Percentiles rank a stretch among this genome's conserved stretches.
phyloP scores from a whole-genome alignment of 169 alveolate species.

The Plasmodium reichenowi region DNA sequence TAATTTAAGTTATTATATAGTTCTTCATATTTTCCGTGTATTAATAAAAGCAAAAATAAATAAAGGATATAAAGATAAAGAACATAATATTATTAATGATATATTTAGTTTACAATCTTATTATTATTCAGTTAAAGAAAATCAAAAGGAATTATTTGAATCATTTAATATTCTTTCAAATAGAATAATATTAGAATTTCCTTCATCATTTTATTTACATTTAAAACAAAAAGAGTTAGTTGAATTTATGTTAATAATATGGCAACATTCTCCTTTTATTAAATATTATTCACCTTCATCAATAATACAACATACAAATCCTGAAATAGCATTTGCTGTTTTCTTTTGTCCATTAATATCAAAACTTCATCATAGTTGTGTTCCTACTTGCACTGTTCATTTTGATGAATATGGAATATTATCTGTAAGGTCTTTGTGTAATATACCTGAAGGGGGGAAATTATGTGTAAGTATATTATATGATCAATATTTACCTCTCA shows the following conservation, averaged over 20 bases:
- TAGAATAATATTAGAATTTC: conserved; percentile 83
- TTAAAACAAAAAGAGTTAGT: conserved; percentile 85
- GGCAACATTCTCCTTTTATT: conserved; percentile 87
- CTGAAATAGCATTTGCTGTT: conserved; percentile 86
- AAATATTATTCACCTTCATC: conserved; percentile 83
- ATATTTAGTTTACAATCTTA: conserved; percentile 81
- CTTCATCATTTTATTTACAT: conserved; percentile 84
- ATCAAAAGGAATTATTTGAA: conserved; percentile 80
- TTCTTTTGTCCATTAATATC: conserved; percentile 80
- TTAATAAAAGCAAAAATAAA: conserved; percentile 80
- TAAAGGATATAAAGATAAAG: conserved; percentile 44
- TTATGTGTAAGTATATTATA: conserved; percentile 83
- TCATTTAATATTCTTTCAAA: conserved; percentile 81
- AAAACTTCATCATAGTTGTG: conserved; percentile 88
- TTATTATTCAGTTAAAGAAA: conserved; percentile 76
- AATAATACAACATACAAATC: conserved; percentile 79
- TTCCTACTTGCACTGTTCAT: conserved; percentile 87
- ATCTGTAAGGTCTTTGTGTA: conserved; percentile 87
- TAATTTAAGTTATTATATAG: conserved; percentile 74
- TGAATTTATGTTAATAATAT: conserved; percentile 83
- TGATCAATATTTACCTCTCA: conserved; percentile 89
- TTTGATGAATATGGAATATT: conserved; percentile 86
- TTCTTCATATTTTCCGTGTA: conserved; percentile 79
- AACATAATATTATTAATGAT: conserved; percentile 75
- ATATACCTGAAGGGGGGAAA: conserved; percentile 87